Percentiles rank a stretch among this genome's conserved stretches.
These are phyloP conservation scores for Punctularia strigosozonata DNA, from an alignment of 768 basidiomycete genomes.

Conservation along the genomic window DNA sequence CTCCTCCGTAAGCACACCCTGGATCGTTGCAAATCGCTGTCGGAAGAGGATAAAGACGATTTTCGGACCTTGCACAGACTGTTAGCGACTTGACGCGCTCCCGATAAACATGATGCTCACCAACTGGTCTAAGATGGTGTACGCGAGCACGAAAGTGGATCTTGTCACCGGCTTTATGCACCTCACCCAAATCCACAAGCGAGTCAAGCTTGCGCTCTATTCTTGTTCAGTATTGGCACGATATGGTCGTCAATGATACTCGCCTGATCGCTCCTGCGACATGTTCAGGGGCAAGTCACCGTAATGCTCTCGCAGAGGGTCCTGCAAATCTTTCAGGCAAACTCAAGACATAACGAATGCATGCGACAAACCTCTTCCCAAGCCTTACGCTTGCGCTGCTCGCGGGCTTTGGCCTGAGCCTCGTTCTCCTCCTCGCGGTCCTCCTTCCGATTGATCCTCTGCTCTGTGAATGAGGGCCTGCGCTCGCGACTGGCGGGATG, in stretches of 20 bases:
- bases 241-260: background rate
- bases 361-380: background rate
- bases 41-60: constrained; percentile 11
- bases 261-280: background rate
- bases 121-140: background rate
- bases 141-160: background rate
- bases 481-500: too few relatives aligned
- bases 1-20: constrained; percentile 10
- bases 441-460: too few relatives aligned
- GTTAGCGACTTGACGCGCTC: too few relatives aligned
- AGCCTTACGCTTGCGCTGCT: constrained; percentile 2
- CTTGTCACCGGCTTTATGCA: background rate
- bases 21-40: constrained; percentile 9
- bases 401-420: constrained; percentile 9
- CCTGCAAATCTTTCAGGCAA: background rate
- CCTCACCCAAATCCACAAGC: background rate
- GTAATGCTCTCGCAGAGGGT: background rate
- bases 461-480: too few relatives aligned
- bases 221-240: background rate
- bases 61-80: constrained; percentile 4
- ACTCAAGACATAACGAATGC: background rate
- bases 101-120: too few relatives aligned
- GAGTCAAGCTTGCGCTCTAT: background rate
- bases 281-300: background rate
- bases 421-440: too few relatives aligned